phyloP scores from a whole-genome alignment of 768 basidiomycete genomes.

The Leucocoprinus birnbaumii region DNA sequence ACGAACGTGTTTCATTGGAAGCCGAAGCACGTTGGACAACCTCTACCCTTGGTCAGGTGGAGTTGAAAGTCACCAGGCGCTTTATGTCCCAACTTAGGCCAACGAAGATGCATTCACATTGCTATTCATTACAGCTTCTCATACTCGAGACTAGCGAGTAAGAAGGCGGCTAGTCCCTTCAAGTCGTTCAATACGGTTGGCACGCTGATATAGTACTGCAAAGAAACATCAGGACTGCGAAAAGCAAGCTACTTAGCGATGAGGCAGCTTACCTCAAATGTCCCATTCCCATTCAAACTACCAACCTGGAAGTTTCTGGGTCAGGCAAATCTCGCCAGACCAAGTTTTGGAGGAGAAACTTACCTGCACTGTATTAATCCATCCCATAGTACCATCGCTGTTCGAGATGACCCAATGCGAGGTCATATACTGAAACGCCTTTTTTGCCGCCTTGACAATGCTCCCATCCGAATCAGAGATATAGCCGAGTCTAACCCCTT shows the following conservation, averaged over 20 bases:
- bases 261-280: conserved; percentile 29
- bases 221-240: neutral
- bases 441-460: conserved; percentile 32
- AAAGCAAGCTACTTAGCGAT: neutral
- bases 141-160: conserved; percentile 43
- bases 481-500: conserved; percentile 39
- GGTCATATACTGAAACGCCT: conserved; percentile 39
- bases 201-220: conserved; percentile 42
- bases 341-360: conserved; percentile 7
- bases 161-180: conserved; percentile 41
- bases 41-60: no score
- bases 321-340: no score
- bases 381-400: conserved; percentile 40
- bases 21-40: neutral
- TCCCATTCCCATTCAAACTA: conserved; percentile 33
- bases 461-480: conserved; percentile 35
- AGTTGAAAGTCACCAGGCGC: no score
- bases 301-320: conserved; percentile 36
- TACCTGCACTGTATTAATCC: conserved; percentile 43
- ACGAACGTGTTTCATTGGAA: neutral
- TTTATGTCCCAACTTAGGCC: neutral
- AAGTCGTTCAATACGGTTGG: conserved; percentile 38
- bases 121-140: conserved; percentile 19
- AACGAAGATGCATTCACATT: neutral
- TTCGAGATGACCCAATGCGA: conserved; percentile 38